These are phyloP conservation scores for Parathielavia hyrcaniae DNA, from an alignment of 495 filamentous ascomycete genomes.

Conservation along the genomic window DNA sequence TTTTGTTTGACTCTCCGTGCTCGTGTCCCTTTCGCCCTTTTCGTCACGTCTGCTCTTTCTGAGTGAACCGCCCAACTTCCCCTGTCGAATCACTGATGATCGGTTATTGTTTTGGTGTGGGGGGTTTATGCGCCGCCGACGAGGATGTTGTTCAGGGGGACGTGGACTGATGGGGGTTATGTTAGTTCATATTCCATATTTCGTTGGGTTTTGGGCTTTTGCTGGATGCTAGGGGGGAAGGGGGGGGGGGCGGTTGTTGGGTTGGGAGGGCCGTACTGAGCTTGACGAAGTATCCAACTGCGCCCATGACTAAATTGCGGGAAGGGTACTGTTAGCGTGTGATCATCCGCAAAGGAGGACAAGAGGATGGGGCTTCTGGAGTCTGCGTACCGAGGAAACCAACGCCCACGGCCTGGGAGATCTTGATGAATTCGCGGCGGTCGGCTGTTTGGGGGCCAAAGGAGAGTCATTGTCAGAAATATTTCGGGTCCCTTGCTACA, in stretches of 20 bases:
- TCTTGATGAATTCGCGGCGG: slow-evolving; percentile 84
- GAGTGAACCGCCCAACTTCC: no score
- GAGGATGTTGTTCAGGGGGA: slow-evolving; percentile 43
- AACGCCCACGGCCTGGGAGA: slow-evolving; percentile 91
- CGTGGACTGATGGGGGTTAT: slow-evolving; percentile 26
- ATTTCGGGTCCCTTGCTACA: background rate
- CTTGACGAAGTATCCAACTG: slow-evolving; percentile 88
- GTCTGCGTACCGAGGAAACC: slow-evolving; percentile 31
- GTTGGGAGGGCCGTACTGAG: slow-evolving; percentile 52
- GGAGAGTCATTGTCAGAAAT: background rate
- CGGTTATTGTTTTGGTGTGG: no score
- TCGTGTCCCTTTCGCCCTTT: no score
- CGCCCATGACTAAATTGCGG: slow-evolving; percentile 30
- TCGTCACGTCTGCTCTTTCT: no score
- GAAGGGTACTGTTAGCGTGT: background rate
- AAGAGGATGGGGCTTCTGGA: background rate
- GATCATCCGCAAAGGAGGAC: no score
- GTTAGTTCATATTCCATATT: background rate
- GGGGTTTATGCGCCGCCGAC: slow-evolving; percentile 40
- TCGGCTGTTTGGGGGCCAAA: slow-evolving; percentile 51
- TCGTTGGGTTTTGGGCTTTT: background rate
- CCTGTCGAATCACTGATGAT: no score
- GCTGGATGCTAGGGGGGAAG: background rate
- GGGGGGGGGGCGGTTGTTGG: background rate
- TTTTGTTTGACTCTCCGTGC: no score